These are phyloP conservation scores for Luffa acutangula DNA, from an alignment of 306 rosid genomes.

Conservation along the genomic window DNA sequence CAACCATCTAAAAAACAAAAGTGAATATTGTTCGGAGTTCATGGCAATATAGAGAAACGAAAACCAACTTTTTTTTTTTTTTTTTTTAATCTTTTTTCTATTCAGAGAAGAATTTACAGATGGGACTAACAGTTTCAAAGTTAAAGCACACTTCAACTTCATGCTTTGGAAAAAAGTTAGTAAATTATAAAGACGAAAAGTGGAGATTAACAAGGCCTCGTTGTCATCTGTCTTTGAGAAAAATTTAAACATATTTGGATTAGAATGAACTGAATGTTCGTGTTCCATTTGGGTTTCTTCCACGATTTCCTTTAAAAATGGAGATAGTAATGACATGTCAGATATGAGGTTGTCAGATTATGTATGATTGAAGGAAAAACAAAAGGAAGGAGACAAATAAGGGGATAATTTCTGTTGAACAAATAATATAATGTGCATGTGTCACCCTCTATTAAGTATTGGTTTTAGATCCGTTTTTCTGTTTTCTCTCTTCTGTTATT, in stretches of 20 bases:
- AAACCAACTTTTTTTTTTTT: not conserved
- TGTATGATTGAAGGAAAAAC: not conserved
- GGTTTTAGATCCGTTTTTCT: no score
- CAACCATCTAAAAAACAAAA: no score
- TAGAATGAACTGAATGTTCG: not conserved
- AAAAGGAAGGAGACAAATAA: not conserved
- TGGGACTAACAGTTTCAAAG: not conserved
- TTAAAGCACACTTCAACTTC: conserved; percentile 1
- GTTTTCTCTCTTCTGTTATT: no score
- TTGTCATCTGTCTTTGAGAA: not conserved
- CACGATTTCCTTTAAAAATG: not conserved
- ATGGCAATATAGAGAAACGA: not conserved
- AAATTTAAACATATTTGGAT: not conserved
- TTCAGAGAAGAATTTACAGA: not conserved
- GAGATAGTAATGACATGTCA: not conserved
- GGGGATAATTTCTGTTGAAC: not conserved
- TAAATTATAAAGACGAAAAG: not conserved
- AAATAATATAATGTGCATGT: not conserved
- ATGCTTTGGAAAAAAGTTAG: not conserved
- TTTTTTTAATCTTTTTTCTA: not conserved
- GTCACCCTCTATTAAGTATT: no score
- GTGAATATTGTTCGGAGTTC: not conserved
- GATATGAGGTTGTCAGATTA: not conserved
- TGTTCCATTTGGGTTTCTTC: not conserved
- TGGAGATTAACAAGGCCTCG: not conserved